A percentile compares a stretch with the other conserved stretches of the same genome.
phyloP scores from a whole-genome alignment of 805 yeast genomes.

The Candida boleticola region DNA sequence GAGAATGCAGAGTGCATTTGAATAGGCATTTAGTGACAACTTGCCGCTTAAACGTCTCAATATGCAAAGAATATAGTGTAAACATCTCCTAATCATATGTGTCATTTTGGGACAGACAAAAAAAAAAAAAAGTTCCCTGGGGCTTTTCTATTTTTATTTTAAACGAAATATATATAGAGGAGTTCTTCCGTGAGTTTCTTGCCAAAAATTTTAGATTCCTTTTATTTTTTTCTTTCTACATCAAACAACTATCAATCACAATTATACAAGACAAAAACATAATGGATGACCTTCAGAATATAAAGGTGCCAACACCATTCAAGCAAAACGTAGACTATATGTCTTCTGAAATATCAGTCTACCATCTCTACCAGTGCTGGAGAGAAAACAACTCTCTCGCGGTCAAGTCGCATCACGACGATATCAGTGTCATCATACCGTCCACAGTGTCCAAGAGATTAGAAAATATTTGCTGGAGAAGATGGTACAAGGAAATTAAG shows the following conservation, averaged over 20 bases:
- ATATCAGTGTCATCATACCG: conserved; percentile 17
- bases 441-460: conserved; percentile 25
- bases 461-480: conserved; percentile 40
- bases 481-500: conserved; percentile 31
- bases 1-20: too few species aligned
- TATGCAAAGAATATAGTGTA: background rate
- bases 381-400: conserved; percentile 17
- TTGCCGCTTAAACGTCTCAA: too few species aligned
- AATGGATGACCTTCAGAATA: conserved; percentile 6
- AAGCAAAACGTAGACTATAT: conserved; percentile 33
- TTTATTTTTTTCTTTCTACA: too few species aligned
- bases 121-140: too few species aligned
- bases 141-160: background rate
- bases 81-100: background rate
- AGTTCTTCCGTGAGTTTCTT: too few species aligned
- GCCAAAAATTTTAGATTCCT: background rate
- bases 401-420: conserved; percentile 16
- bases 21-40: too few species aligned
- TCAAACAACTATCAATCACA: too few species aligned
- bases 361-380: conserved; percentile 25
- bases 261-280: too few species aligned
- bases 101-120: background rate
- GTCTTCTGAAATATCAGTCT: conserved; percentile 13
- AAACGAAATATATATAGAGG: too few species aligned
- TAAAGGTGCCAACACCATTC: conserved; percentile 3